Evolutionary conservation across 768 basidiomycete species (phyloP), one percentile per base, ranked within the genome.

Genomic region (Boletellus sp.): DNA sequence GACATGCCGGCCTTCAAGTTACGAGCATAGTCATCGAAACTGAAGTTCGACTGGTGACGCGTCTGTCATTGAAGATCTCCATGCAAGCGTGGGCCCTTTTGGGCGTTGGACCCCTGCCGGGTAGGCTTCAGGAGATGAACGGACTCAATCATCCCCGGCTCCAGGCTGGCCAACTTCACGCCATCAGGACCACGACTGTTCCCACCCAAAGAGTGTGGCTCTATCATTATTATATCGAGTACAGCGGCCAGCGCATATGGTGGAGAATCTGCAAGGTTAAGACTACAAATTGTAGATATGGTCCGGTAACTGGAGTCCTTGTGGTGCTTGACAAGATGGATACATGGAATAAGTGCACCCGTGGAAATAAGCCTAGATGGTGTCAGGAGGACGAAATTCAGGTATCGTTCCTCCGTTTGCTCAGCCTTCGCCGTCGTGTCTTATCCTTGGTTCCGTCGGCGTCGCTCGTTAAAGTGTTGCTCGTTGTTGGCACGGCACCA

Each of bases 71-170:
- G n/a, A n/a, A n/a, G n/a, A n/a, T n/a, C n/a, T n/a, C n/a, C n/a
- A n/a, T n/a, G n/a, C n/a, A n/a, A n/a, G n/a, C n/a, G n/a, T n/a
- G n/a, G n/a, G n/a, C n/a, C n/a, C n/a, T 51, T 55, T 63, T 47
- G 46, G 55, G 64, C 67, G 66, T 60, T 53, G 49, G 60, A 68
- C 54, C 52, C 45, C 9, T 10, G 28, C 66, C 67, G 59, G n/a
- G n/a, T n/a, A n/a, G n/a, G n/a, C n/a, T n/a, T n/a, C 66, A 57
- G 23, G 51, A 58, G 49, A 65, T 57, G 66, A 66, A 62, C 59
- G 64, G 61, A 56, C n/a, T n/a, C n/a, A n/a, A n/a, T n/a, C n/a
- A n/a, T n/a, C n/a, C n/a, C n/a, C n/a, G n/a, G n/a, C n/a, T n/a
- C n/a, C n/a, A n/a, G n/a, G n/a, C n/a, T n/a, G n/a, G n/a, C n/a